These are phyloP conservation scores for Myxozyma kluyveri DNA, from an alignment of 805 yeast genomes.

Conservation along the genomic window DNA sequence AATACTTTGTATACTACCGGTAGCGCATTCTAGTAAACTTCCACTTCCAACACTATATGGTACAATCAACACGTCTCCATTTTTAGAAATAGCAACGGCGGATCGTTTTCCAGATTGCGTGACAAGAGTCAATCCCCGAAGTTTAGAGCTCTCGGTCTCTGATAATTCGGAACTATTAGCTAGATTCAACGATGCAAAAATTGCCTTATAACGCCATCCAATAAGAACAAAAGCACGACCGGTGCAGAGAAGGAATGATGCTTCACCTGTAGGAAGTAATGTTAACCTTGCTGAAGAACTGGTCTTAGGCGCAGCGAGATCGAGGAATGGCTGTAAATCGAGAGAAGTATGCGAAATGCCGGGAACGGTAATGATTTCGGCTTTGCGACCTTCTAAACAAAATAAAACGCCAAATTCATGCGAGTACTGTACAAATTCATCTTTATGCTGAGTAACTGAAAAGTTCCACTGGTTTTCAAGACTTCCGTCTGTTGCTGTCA, in stretches of 20 bases:
- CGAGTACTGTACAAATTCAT: slow-evolving; percentile 19
- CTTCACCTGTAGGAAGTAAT: slow-evolving; percentile 17
- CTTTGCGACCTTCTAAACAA: slow-evolving; percentile 2
- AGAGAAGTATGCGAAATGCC: slow-evolving; percentile 6
- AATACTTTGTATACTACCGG: slow-evolving; percentile 17
- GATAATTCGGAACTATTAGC: slow-evolving; percentile 1
- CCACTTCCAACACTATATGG: slow-evolving; percentile 20
- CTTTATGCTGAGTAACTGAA: background rate
- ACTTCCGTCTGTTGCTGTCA: background rate
- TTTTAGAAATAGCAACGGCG: slow-evolving; percentile 17
- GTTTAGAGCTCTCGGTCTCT: background rate
- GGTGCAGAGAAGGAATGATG: slow-evolving; percentile 17
- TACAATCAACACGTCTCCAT: slow-evolving; percentile 13
- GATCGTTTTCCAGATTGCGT: slow-evolving; percentile 16
- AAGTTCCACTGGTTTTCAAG: background rate
- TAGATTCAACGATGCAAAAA: slow-evolving; percentile 12
- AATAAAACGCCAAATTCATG: slow-evolving; percentile 22
- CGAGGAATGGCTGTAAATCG: slow-evolving; percentile 13
- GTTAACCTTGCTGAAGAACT: slow-evolving; percentile 1
- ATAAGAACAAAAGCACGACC: slow-evolving; percentile 14
- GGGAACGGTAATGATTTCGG: slow-evolving; percentile 18
- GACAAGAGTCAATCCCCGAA: slow-evolving; percentile 3
- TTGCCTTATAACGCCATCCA: slow-evolving; percentile 22
- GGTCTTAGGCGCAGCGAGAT: background rate
- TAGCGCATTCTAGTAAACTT: slow-evolving; percentile 20